Percentiles rank a stretch among this genome's conserved stretches.
Conservation (phyloP, 306 rosid species). For the Malus sieversii region DNA sequence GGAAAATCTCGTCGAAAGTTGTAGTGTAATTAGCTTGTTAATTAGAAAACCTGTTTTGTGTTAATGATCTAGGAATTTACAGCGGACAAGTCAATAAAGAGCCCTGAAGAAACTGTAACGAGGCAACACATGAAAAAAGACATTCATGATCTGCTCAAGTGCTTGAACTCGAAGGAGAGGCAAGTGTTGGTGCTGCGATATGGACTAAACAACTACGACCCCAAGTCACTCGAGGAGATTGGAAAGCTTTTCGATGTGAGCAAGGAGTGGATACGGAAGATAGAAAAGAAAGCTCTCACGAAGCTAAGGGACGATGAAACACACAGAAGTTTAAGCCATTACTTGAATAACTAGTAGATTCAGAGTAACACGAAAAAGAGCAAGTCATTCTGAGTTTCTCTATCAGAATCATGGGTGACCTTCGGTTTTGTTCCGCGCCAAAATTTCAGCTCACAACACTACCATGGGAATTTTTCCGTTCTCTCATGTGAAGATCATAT, state of each 20-base stretch:
- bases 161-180: conserved; percentile 66
- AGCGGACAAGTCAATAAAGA: conserved; percentile 43
- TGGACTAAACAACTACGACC: conserved; percentile 54
- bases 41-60: conserved; percentile 6
- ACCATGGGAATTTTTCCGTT: not conserved
- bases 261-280: conserved; percentile 67
- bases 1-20: not conserved
- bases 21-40: not conserved
- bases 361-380: not conserved
- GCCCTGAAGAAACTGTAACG: conserved; percentile 61
- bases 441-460: not conserved
- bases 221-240: conserved; percentile 67
- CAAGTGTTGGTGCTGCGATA: conserved; percentile 61
- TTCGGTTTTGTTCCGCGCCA: not conserved
- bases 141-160: conserved; percentile 39
- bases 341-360: conserved; percentile 39
- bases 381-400: too few species aligned
- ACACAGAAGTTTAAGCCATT: conserved; percentile 35
- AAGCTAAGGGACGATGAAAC: conserved; percentile 45
- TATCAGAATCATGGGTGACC: not conserved
- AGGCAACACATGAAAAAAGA: conserved; percentile 57
- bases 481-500: not conserved
- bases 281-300: conserved; percentile 62
- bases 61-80: conserved; percentile 43
- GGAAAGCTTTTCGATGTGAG: conserved; percentile 58